Conservation (phyloP, 306 rosid genomes). For the Morella rubra region DNA sequence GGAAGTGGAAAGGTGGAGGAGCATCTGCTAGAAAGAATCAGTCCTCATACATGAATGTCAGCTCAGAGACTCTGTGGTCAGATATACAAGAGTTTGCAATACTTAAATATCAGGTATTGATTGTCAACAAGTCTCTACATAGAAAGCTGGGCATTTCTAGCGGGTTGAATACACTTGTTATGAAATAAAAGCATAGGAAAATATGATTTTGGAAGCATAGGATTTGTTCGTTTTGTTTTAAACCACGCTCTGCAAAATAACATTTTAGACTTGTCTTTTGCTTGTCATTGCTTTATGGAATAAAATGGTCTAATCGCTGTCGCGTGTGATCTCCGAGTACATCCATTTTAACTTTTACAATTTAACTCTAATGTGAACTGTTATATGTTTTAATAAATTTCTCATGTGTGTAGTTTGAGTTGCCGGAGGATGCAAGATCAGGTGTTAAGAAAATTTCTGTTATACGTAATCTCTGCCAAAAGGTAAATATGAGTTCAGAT, state of each 20-base stretch:
- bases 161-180: not conserved
- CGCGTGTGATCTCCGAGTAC: slow-evolving; percentile 7
- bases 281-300: not conserved
- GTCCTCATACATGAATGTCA: slow-evolving; percentile 59
- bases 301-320: not conserved
- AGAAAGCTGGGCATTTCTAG: not conserved
- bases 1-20: slow-evolving; percentile 72
- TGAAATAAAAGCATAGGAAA: not conserved
- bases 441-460: slow-evolving; percentile 74
- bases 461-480: slow-evolving; percentile 84
- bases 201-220: not conserved
- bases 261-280: not conserved
- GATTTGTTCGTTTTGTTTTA: slow-evolving; percentile 7
- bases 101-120: slow-evolving; percentile 77
- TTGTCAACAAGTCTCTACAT: slow-evolving; percentile 10
- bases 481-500: slow-evolving; percentile 48
- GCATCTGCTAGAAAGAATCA: slow-evolving; percentile 56
- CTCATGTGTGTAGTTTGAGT: slow-evolving; percentile 60
- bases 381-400: slow-evolving; percentile 6
- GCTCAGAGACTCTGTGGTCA: slow-evolving; percentile 84
- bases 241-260: not conserved
- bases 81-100: slow-evolving; percentile 77
- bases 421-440: slow-evolving; percentile 74
- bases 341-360: slow-evolving; percentile 4
- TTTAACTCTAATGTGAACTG: slow-evolving; percentile 16